Conservation (phyloP, 2,329 filamentous ascomycete species). For the Cordyceps cateniannulata region DNA sequence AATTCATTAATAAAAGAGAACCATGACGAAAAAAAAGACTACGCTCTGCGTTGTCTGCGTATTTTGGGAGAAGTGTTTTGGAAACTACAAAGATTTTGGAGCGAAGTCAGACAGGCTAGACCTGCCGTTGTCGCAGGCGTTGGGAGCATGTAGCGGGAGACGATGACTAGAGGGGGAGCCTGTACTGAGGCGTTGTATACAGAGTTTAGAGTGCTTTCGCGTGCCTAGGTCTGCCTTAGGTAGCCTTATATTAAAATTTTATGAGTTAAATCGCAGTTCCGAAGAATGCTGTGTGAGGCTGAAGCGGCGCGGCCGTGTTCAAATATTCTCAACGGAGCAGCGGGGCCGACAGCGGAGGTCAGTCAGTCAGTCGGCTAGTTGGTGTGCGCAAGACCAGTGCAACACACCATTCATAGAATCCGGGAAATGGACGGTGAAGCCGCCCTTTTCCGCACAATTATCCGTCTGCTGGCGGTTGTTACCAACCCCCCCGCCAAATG, state of each 20-base stretch:
- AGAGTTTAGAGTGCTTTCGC: background rate
- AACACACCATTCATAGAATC: slow-evolving; percentile 50
- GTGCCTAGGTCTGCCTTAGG: no score
- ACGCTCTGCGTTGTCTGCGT: background rate
- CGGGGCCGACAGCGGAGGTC: slow-evolving; percentile 18
- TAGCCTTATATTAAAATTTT: no score
- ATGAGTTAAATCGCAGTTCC: no score
- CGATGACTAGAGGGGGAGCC: background rate
- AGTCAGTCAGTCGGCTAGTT: background rate
- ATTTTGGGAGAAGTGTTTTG: background rate
- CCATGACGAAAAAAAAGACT: background rate
- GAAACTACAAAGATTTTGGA: background rate
- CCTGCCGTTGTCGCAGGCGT: background rate
- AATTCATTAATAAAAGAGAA: background rate
- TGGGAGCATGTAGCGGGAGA: background rate
- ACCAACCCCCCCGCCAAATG: slow-evolving; percentile 47
- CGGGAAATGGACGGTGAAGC: slow-evolving; percentile 46
- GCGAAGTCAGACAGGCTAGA: background rate
- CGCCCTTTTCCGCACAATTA: slow-evolving; percentile 43
- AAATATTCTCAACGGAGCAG: slow-evolving; percentile 26
- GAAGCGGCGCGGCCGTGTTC: slow-evolving; percentile 22
- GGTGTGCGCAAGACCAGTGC: background rate
- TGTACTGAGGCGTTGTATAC: background rate
- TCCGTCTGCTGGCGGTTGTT: slow-evolving; percentile 50
- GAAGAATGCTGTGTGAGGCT: slow-evolving; percentile 18